These are phyloP conservation scores for Colletotrichum sp. DNA, from an alignment of 2,329 filamentous ascomycete genomes.

Conservation along the genomic window DNA sequence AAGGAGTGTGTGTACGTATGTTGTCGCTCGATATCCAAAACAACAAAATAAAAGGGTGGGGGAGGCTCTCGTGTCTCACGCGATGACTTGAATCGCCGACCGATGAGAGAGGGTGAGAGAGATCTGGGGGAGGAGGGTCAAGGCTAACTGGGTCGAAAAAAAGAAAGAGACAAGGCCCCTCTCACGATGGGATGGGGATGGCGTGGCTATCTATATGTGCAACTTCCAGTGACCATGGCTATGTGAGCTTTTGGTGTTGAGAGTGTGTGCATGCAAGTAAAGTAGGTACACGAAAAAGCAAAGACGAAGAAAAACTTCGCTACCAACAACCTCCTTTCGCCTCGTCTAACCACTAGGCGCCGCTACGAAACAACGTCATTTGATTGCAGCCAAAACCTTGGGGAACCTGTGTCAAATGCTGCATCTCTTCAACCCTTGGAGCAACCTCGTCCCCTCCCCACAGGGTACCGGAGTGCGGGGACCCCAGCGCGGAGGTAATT, in stretches of 20 bases:
- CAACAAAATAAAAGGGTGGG: neutral
- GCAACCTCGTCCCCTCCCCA: neutral
- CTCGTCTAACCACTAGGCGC: neutral
- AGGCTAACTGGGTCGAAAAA: neutral
- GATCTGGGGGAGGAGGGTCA: neutral
- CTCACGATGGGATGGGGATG: slow-evolving; percentile 2
- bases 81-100: neutral
- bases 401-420: slow-evolving; percentile 6
- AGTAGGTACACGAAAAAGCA: neutral
- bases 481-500: slow-evolving; percentile 14
- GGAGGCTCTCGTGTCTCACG: neutral
- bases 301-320: neutral
- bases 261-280: neutral
- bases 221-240: neutral
- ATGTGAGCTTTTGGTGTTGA: slow-evolving; percentile 2
- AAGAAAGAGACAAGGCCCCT: neutral
- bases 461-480: slow-evolving; percentile 8
- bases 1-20: neutral
- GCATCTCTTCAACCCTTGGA: slow-evolving; percentile 3
- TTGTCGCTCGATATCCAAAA: neutral
- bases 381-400: slow-evolving; percentile 1
- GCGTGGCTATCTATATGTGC: slow-evolving; percentile 1
- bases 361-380: slow-evolving; percentile 13
- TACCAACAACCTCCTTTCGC: neutral
- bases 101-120: neutral